These are phyloP conservation scores for Colletotrichum chrysophilum DNA, from an alignment of 2,329 filamentous ascomycete species.

Conservation along the genomic window DNA sequence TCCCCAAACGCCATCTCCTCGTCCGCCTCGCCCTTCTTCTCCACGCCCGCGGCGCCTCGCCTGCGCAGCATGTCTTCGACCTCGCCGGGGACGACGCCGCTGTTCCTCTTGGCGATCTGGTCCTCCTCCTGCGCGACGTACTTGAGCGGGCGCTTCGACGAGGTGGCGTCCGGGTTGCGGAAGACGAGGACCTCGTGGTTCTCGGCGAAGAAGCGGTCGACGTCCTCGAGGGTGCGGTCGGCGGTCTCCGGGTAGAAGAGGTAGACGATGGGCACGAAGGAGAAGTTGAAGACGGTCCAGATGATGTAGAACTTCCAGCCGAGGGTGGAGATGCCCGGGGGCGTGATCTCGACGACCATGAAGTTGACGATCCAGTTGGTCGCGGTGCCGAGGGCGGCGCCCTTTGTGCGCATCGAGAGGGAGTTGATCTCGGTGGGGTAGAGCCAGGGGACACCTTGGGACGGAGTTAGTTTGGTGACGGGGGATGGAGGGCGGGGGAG, in stretches of 20 bases:
- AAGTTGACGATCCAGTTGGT: slow-evolving; percentile 23
- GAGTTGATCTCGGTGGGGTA: slow-evolving; percentile 40
- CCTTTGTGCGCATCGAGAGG: slow-evolving; percentile 35
- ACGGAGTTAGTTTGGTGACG: background rate
- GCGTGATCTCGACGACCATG: slow-evolving; percentile 38
- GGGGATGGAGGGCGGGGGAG: accelerated
- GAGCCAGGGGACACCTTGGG: slow-evolving; percentile 28
- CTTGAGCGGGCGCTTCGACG: slow-evolving; percentile 22
- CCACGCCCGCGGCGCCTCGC: background rate
- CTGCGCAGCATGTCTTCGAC: background rate
- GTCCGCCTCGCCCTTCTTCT: background rate
- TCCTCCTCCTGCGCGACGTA: slow-evolving; percentile 26
- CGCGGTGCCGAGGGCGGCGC: slow-evolving; percentile 22
- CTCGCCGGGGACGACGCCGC: background rate
- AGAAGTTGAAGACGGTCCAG: slow-evolving; percentile 52
- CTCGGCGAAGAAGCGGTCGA: slow-evolving; percentile 29
- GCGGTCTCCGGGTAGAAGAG: slow-evolving; percentile 54
- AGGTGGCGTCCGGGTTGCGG: slow-evolving; percentile 27
- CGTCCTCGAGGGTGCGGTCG: slow-evolving; percentile 26
- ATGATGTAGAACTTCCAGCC: slow-evolving; percentile 59
- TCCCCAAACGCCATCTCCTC: slow-evolving; percentile 18
- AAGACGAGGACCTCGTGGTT: slow-evolving; percentile 27
- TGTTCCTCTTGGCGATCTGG: slow-evolving; percentile 24
- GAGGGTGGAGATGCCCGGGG: slow-evolving; percentile 44
- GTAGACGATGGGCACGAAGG: slow-evolving; percentile 52